Evolutionary conservation across 768 basidiomycete genomes (phyloP).

Genomic region (Lactarius vividus): DNA sequence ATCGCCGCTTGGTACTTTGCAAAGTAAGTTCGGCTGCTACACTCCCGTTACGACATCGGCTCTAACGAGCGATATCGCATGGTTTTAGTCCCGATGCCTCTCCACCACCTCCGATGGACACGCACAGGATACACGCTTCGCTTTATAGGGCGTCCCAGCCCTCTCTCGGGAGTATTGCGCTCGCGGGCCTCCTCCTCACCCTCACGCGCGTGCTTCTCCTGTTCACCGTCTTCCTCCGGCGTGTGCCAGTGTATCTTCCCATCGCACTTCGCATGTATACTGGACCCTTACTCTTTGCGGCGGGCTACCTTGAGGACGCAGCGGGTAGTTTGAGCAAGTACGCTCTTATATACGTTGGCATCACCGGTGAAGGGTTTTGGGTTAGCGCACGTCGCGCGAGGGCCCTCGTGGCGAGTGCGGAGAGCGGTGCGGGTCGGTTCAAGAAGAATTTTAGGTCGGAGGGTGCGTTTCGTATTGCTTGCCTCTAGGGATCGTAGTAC

Average conservation of each 20-base stretch:
- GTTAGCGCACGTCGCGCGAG: slow-evolving; percentile 53
- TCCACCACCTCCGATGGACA: slow-evolving; percentile 50
- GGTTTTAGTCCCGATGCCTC: slow-evolving; percentile 32
- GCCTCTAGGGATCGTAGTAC: not conserved
- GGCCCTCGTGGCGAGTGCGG: slow-evolving; percentile 55
- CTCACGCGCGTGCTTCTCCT: slow-evolving; percentile 58
- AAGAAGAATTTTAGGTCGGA: slow-evolving; percentile 53
- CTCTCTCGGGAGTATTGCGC: slow-evolving; percentile 74
- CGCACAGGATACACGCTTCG: slow-evolving; percentile 73
- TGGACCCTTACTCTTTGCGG: slow-evolving; percentile 41
- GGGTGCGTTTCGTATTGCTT: slow-evolving; percentile 41
- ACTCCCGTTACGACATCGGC: slow-evolving; percentile 2
- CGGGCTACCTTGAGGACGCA: slow-evolving; percentile 43
- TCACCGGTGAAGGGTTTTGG: slow-evolving; percentile 54
- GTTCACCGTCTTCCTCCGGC: slow-evolving; percentile 48
- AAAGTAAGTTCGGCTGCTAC: slow-evolving; percentile 41
- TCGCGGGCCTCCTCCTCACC: slow-evolving; percentile 76
- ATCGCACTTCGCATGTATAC: slow-evolving; percentile 42
- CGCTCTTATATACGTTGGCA: slow-evolving; percentile 52
- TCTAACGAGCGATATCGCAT: slow-evolving; percentile 4
- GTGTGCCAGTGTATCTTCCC: slow-evolving; percentile 54
- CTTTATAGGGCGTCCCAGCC: slow-evolving; percentile 76
- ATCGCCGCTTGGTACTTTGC: slow-evolving; percentile 92
- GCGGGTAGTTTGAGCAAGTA: slow-evolving; percentile 59
- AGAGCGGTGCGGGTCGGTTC: slow-evolving; percentile 44